Conservation (phyloP, 768 basidiomycete genomes). For the Myochromella boudieri region DNA sequence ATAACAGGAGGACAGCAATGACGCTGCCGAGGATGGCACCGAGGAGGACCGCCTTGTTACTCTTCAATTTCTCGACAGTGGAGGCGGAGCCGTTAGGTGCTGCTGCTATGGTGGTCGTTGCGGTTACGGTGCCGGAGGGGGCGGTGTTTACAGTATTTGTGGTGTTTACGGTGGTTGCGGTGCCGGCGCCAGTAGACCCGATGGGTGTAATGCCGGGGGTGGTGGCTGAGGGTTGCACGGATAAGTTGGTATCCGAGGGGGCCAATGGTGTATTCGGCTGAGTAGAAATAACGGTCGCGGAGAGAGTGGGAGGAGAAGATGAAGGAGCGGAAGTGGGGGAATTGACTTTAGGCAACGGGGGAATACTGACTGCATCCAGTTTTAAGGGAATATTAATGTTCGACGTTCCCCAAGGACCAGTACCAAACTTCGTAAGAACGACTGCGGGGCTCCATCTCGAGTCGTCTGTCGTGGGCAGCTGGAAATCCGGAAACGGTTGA, state of each 20-base stretch:
- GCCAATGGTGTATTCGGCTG: too few species aligned
- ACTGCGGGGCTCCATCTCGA: slow-evolving; percentile 10
- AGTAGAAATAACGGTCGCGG: too few species aligned
- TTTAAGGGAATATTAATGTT: slow-evolving; percentile 5
- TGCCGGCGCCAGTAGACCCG: neutral
- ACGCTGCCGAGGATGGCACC: slow-evolving; percentile 11
- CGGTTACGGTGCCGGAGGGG: slow-evolving; percentile 4
- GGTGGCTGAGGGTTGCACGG: too few species aligned
- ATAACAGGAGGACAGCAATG: slow-evolving; percentile 6
- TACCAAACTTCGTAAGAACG: slow-evolving; percentile 8
- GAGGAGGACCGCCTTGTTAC: neutral
- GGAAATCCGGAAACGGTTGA: slow-evolving; percentile 3
- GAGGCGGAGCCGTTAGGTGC: slow-evolving; percentile 1
- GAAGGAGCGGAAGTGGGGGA: too few species aligned
- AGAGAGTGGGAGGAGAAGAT: too few species aligned
- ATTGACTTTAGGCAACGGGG: too few species aligned
- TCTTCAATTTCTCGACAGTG: neutral
- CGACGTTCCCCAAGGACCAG: slow-evolving; percentile 11
- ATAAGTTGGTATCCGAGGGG: neutral
- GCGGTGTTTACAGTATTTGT: neutral
- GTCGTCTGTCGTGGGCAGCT: slow-evolving; percentile 12
- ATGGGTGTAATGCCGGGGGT: neutral
- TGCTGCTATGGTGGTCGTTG: neutral
- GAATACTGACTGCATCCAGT: slow-evolving; percentile 8
- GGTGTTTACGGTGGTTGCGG: neutral